These are phyloP conservation scores for Sordariomycetes sp. DNA, from an alignment of 2,329 filamentous ascomycete species.

Conservation along the genomic window DNA sequence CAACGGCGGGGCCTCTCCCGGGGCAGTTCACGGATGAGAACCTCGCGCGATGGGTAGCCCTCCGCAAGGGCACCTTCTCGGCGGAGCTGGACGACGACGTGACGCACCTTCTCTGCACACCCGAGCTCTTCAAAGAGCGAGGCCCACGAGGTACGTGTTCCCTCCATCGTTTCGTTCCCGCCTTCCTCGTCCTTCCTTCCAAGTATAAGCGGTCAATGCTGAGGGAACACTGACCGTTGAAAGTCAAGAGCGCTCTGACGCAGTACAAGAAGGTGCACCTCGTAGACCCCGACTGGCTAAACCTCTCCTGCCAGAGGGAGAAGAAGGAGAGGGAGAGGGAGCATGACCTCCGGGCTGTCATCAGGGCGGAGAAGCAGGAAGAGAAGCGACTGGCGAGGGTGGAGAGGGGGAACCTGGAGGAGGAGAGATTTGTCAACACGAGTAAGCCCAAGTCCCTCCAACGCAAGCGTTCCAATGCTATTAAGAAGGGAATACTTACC, in stretches of 20 bases:
- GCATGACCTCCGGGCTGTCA: conserved; percentile 24
- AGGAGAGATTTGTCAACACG: conserved; percentile 33
- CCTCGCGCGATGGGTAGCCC: conserved; percentile 54
- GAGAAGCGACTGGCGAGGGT: conserved; percentile 19
- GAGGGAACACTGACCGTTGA: background rate
- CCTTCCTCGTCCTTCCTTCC: background rate
- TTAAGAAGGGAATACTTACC: background rate
- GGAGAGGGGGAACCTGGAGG: conserved; percentile 26
- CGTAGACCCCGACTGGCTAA: conserved; percentile 41
- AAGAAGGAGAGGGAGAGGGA: conserved; percentile 19
- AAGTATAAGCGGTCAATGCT: background rate
- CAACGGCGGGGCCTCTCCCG: conserved; percentile 47
- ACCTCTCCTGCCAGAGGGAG: conserved; percentile 26
- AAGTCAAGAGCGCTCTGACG: conserved; percentile 27
- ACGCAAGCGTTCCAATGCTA: background rate
- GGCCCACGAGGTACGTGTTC: conserved; percentile 21
- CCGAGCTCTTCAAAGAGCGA: conserved; percentile 45
- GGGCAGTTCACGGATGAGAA: conserved; percentile 37
- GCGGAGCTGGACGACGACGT: conserved; percentile 38
- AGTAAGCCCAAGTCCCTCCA: conserved; percentile 24
- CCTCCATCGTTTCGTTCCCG: background rate
- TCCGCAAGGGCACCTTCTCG: conserved; percentile 49
- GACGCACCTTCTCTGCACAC: conserved; percentile 64
- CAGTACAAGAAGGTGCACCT: conserved; percentile 25
- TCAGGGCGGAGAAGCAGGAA: conserved; percentile 17